phyloP scores from a whole-genome alignment of 2,329 filamentous ascomycete species.

The Monosporascus sp. region DNA sequence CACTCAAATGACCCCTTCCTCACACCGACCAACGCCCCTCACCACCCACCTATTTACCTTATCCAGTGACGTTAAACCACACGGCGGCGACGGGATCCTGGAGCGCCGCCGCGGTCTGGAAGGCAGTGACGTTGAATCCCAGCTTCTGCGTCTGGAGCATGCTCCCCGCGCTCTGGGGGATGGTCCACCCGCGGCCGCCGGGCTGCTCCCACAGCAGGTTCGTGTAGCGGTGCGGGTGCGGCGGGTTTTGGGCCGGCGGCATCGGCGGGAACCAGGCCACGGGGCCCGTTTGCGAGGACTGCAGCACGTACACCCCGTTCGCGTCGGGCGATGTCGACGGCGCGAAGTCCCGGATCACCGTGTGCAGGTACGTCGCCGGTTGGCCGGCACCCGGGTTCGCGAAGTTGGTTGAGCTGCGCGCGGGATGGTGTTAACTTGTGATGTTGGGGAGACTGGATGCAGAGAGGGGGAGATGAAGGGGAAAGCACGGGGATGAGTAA shows the following conservation, averaged over 20 bases:
- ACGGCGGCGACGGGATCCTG: constrained; percentile 24
- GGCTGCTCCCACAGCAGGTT: constrained; percentile 32
- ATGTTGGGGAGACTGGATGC: not conserved
- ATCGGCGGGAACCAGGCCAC: constrained; percentile 25
- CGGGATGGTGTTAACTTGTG: no score
- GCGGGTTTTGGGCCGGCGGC: constrained; percentile 29
- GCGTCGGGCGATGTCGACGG: constrained; percentile 13
- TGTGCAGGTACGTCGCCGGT: constrained; percentile 23
- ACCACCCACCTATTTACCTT: not conserved
- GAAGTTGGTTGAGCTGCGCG: constrained; percentile 20
- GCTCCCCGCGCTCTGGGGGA: constrained; percentile 23
- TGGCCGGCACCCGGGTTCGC: constrained; percentile 19
- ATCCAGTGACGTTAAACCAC: constrained; percentile 30
- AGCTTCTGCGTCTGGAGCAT: constrained; percentile 26
- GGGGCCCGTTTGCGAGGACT: constrained; percentile 15
- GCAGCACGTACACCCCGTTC: constrained; percentile 17
- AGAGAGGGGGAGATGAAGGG: no score
- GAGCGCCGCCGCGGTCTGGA: constrained; percentile 25
- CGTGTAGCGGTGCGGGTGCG: constrained; percentile 33
- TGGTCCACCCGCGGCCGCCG: constrained; percentile 21
- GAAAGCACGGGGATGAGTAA: no score
- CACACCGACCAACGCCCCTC: not conserved
- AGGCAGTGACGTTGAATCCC: constrained; percentile 27
- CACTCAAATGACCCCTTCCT: not conserved
- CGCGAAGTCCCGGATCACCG: constrained; percentile 26